phyloP scores from a whole-genome alignment of 1,284 basidiomycete species.

The Ceratobasidium papillatum region DNA sequence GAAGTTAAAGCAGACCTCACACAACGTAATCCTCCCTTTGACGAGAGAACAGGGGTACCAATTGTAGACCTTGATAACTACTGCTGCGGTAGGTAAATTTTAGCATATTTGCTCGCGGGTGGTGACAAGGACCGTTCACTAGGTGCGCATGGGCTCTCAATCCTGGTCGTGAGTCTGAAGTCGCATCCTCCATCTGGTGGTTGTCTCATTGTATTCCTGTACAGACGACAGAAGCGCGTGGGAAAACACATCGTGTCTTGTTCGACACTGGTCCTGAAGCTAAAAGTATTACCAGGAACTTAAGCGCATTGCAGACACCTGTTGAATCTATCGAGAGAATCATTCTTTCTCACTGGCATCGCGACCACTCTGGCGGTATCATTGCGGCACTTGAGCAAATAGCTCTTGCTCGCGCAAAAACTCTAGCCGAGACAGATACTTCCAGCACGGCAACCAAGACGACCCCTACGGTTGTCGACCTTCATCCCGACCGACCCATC shows the following conservation, averaged over 20 bases:
- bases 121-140: conserved; percentile 2
- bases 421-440: conserved; percentile 38
- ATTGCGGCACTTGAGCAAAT: conserved; percentile 67
- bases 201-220: background rate
- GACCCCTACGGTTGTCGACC: conserved; percentile 65
- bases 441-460: conserved; percentile 29
- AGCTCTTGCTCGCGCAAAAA: conserved; percentile 23
- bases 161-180: conserved; percentile 66
- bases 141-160: conserved; percentile 85
- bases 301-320: conserved; percentile 66
- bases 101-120: background rate
- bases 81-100: conserved; percentile 68
- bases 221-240: conserved; percentile 53
- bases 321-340: conserved; percentile 67
- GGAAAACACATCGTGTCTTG: conserved; percentile 63
- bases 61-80: conserved; percentile 76
- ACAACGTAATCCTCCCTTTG: conserved; percentile 59
- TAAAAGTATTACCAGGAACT: conserved; percentile 73
- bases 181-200: background rate
- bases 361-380: conserved; percentile 73
- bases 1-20: conserved; percentile 72
- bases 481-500: conserved; percentile 77
- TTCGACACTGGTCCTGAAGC: conserved; percentile 86
- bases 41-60: conserved; percentile 67
- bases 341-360: conserved; percentile 83